Evolutionary conservation across 768 basidiomycete genomes (phyloP).

Genomic region (Boletus pseudopeckii): DNA sequence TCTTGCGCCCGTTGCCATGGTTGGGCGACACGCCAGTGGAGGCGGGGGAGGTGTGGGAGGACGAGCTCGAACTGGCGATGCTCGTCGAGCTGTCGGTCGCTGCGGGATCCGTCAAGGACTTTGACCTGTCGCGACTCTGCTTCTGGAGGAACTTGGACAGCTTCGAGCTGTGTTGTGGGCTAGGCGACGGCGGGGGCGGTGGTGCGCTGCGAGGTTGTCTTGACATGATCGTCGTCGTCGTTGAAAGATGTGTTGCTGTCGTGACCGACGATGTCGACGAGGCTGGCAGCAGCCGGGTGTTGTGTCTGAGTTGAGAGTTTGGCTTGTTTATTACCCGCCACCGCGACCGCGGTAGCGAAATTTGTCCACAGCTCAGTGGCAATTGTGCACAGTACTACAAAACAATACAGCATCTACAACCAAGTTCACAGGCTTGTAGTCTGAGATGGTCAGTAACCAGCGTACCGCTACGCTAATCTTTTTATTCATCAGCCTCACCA

Average conservation of each 20-base stretch:
- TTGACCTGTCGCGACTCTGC: slow-evolving; percentile 56
- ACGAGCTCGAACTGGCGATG: slow-evolving; percentile 43
- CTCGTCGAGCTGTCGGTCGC: slow-evolving; percentile 34
- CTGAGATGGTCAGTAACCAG: neutral
- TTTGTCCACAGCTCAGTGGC: slow-evolving; percentile 12
- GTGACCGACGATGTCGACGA: slow-evolving; percentile 18
- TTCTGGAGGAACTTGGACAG: slow-evolving; percentile 69
- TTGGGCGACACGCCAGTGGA: slow-evolving; percentile 31
- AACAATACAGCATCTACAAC: neutral
- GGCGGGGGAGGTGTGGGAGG: slow-evolving; percentile 25
- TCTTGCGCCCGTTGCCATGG: slow-evolving; percentile 25
- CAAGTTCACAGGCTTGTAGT: neutral
- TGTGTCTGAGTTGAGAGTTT: slow-evolving; percentile 23
- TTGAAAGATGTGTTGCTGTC: slow-evolving; percentile 12
- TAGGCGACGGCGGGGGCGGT: slow-evolving; percentile 41
- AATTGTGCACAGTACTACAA: slow-evolving; percentile 1
- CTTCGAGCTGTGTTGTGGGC: slow-evolving; percentile 46
- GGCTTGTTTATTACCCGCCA: slow-evolving; percentile 26
- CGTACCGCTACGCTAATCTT: neutral
- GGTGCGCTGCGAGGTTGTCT: slow-evolving; percentile 44
- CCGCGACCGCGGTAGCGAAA: slow-evolving; percentile 9
- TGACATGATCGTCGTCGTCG: slow-evolving; percentile 34
- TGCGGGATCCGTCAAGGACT: slow-evolving; percentile 43
- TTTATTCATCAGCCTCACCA: neutral
- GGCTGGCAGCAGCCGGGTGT: slow-evolving; percentile 3